Evolutionary conservation across 257 asterid genomes (phyloP), one percentile per base, ranked within the genome.

Genomic region (Jacaranda mimosifolia): DNA sequence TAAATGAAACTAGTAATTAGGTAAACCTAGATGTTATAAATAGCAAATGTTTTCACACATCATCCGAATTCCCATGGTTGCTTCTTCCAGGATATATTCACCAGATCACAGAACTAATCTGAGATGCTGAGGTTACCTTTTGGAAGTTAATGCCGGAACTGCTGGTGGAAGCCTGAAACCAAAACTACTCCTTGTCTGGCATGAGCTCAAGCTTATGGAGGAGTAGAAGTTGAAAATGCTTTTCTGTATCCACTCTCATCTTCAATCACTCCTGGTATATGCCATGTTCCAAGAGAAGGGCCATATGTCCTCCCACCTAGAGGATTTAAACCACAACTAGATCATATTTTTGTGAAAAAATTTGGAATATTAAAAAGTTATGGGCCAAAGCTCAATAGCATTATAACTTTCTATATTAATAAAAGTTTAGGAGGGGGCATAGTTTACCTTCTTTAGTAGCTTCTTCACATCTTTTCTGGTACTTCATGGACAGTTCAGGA

Each of bases 211-310:
- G 9, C 70, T 17, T 7, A 15, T 38, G 21, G 4, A 5, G 56
- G 62, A 64, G 79, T 63, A 9, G 65, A 74, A 32, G 86, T 80
- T 46, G 79, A 77, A 72, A 81, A 72, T 36, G 71, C 14, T 11
- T 79, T 75, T 48, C 97, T 87, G 62, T 91, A 91, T 35, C 49
- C 73, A 51, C 70, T 88, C 83, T 93, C 99, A 0, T 93, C 87
- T 80, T 76, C 91, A 18, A 95, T 93, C 73, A 95, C 86, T 1
- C 85, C 78, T 66, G 98, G 99, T 51, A 93, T 82, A 46, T 83
- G 86, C 99, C 99, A 95, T 55, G 97, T 90, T 72, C 99, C 98
- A 15, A 95, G 94, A 73, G 96, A 76, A 52, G 97, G 93, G 48
- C 97, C 98, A 0, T 72, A 58, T 52, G 51, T 81, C 81, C 89